Conservation (phyloP, 208 protist genomes). For the Naegleria lovaniensis region DNA sequence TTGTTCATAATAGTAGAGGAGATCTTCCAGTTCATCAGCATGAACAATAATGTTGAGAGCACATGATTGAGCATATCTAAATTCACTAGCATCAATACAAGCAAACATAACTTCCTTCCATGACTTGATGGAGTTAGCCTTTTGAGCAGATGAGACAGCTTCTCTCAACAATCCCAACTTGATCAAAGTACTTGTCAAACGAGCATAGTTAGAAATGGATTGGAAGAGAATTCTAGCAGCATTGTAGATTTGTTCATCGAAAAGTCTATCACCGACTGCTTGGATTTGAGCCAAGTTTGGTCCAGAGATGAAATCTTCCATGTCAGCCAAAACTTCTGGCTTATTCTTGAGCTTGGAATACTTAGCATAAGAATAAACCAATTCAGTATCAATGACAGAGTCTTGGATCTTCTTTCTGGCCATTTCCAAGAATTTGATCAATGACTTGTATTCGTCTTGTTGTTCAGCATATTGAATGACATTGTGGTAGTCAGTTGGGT, state of each 20-base stretch:
- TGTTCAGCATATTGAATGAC: constrained; percentile 83
- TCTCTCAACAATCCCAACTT: constrained; percentile 83
- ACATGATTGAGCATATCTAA: constrained; percentile 94
- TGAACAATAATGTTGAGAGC: constrained; percentile 95
- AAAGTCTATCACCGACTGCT: constrained; percentile 94
- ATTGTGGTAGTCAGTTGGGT: constrained; percentile 76
- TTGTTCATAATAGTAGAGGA: constrained; percentile 78
- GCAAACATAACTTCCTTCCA: constrained; percentile 89
- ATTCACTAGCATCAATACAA: constrained; percentile 94
- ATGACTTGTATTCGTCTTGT: constrained; percentile 80
- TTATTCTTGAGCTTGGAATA: constrained; percentile 68
- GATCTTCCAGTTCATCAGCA: constrained; percentile 89
- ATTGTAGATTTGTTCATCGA: constrained; percentile 89
- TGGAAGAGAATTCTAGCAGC: constrained; percentile 96
- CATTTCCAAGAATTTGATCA: constrained; percentile 98
- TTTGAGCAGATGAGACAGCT: constrained; percentile 96
- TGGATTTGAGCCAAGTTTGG: constrained; percentile 93
- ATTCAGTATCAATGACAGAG: constrained; percentile 91
- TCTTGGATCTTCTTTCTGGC: constrained; percentile 80
- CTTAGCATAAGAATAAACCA: constrained; percentile 92
- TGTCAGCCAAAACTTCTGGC: constrained; percentile 74
- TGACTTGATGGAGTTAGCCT: constrained; percentile 89
- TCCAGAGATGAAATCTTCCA: constrained; percentile 97
- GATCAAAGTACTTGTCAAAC: constrained; percentile 90
- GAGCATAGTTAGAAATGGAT: constrained; percentile 87